phyloP scores from a whole-genome alignment of 2,329 filamentous ascomycete species.

The Clonostachys rosea region DNA sequence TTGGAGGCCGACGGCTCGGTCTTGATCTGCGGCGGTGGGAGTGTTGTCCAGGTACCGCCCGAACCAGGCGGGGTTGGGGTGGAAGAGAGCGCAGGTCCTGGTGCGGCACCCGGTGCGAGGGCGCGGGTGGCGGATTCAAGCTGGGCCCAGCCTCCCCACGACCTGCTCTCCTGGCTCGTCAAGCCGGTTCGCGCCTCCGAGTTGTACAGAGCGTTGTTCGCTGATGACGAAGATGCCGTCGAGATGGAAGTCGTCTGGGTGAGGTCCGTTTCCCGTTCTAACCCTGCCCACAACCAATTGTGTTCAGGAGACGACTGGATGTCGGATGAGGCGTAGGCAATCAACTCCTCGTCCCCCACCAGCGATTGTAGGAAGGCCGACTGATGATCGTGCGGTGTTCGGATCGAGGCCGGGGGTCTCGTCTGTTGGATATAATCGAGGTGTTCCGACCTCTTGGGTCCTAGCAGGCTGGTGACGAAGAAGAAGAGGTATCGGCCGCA shows the following conservation, averaged over 20 bases:
- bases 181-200: slow-evolving; percentile 45
- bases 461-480: slow-evolving; percentile 63
- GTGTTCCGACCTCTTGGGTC: slow-evolving; percentile 46
- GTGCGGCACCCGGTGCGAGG: slow-evolving; percentile 5
- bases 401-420: slow-evolving; percentile 20
- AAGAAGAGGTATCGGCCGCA: slow-evolving; percentile 81
- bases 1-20: slow-evolving; percentile 18
- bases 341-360: slow-evolving; percentile 73
- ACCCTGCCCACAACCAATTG: slow-evolving; percentile 77
- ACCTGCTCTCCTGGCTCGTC: slow-evolving; percentile 51
- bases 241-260: slow-evolving; percentile 1
- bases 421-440: slow-evolving; percentile 27
- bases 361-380: slow-evolving; percentile 22
- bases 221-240: slow-evolving; percentile 14
- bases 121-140: slow-evolving; percentile 48
- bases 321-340: slow-evolving; percentile 83
- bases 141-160: slow-evolving; percentile 79
- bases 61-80: slow-evolving; percentile 10
- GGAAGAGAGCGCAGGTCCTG: slow-evolving; percentile 1
- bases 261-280: slow-evolving; percentile 38
- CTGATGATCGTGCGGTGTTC: slow-evolving; percentile 14
- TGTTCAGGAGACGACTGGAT: slow-evolving; percentile 74
- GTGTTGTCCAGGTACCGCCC: slow-evolving; percentile 21
- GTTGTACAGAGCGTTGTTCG: slow-evolving; percentile 26
- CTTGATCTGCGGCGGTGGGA: slow-evolving; percentile 25